A percentile compares a stretch with the other conserved stretches of the same genome.
phyloP scores from a whole-genome alignment of 176 grass and related monocot species.

The Juncus inflexus region DNA sequence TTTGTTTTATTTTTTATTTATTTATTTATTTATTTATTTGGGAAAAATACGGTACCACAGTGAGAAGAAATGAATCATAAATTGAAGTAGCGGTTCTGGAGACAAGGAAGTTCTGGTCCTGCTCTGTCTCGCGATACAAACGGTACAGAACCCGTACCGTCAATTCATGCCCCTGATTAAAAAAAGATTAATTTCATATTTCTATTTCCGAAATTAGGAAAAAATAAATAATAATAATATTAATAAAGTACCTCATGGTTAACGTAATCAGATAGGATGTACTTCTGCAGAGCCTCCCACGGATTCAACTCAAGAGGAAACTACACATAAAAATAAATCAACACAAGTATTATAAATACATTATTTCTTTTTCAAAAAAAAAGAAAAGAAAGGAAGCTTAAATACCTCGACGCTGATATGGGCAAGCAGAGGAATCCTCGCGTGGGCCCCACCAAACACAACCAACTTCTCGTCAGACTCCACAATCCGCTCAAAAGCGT shows the following conservation, averaged over 20 bases:
- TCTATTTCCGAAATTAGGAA: not conserved
- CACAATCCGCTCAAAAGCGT: conserved; percentile 74
- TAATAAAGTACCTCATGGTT: conserved; percentile 61
- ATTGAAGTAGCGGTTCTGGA: conserved; percentile 97
- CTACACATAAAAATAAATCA: conserved; percentile 43
- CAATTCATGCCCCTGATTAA: conserved; percentile 89
- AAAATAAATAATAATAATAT: conserved; percentile 25
- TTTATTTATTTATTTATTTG: not conserved
- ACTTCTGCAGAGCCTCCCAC: conserved; percentile 79
- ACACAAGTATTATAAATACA: conserved; percentile 22
- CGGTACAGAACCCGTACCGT: conserved; percentile 89
- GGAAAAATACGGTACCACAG: conserved; percentile 42
- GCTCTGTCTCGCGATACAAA: conserved; percentile 82
- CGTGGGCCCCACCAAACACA: conserved; percentile 50
- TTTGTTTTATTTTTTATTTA: too few relatives aligned
- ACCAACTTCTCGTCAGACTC: conserved; percentile 59
- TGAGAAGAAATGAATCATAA: conserved; percentile 90
- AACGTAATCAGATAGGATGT: conserved; percentile 76
- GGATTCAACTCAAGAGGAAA: conserved; percentile 86
- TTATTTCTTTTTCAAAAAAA: not conserved
- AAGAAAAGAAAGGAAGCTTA: conserved; percentile 20
- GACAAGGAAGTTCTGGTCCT: conserved; percentile 94
- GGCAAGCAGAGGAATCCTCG: conserved; percentile 65
- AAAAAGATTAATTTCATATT: conserved; percentile 40
- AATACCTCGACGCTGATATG: conserved; percentile 92